These are phyloP conservation scores for Mycosphaerella sp. DNA, from an alignment of 2,329 filamentous ascomycete species.

Conservation along the genomic window DNA sequence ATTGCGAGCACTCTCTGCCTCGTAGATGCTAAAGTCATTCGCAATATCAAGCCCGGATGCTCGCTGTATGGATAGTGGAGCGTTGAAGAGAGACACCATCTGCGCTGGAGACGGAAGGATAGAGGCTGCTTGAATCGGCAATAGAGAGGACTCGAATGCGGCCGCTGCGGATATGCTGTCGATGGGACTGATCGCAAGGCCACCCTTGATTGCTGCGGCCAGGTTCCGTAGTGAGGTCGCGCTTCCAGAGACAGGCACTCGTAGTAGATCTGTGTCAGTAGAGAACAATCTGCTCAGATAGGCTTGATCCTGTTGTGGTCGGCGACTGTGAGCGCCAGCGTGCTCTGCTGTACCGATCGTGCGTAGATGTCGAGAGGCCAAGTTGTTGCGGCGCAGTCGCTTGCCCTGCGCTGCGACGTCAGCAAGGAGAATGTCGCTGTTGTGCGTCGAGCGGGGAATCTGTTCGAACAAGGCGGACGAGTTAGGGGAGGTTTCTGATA, in stretches of 20 bases:
- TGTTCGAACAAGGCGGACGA: background rate
- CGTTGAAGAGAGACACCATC: background rate
- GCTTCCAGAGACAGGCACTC: background rate
- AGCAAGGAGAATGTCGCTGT: background rate
- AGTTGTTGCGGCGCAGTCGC: background rate
- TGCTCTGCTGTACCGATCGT: background rate
- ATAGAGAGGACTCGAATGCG: background rate
- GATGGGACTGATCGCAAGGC: background rate
- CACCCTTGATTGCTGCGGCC: background rate
- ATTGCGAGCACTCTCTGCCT: background rate
- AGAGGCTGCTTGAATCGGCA: background rate
- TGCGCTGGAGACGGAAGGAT: background rate
- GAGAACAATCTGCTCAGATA: background rate
- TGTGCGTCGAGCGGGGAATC: background rate
- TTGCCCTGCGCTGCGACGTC: too few species aligned
- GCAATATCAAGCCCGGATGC: background rate
- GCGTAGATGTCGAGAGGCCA: background rate
- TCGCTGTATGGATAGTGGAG: background rate
- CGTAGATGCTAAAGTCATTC: background rate
- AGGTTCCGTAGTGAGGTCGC: background rate
- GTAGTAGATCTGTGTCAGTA: background rate
- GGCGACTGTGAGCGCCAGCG: background rate
- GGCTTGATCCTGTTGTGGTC: background rate
- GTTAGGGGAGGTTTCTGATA: background rate
- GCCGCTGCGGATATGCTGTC: background rate